Evolutionary conservation across 768 basidiomycete genomes (phyloP).

Genomic region (Tephrocybe sp.): DNA sequence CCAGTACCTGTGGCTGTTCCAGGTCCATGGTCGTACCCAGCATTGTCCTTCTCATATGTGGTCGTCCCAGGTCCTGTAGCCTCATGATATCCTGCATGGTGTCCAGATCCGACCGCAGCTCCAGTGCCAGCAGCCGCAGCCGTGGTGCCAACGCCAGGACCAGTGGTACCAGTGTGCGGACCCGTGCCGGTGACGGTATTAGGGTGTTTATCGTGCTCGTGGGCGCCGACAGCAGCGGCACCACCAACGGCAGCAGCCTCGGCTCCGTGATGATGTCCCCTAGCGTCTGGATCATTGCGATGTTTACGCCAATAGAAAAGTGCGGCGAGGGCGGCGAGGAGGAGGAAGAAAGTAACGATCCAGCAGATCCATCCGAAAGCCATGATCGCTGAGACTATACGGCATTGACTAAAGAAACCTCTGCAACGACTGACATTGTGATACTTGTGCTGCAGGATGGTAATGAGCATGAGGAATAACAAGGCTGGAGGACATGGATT

Average conservation of each 20-base stretch:
- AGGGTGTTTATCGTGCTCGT: neutral
- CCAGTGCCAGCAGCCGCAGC: neutral
- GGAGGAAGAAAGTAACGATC: constrained; percentile 46
- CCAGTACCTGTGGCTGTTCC: neutral
- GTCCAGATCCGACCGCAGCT: neutral
- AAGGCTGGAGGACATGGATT: neutral
- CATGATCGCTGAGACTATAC: constrained; percentile 59
- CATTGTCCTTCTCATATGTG: neutral
- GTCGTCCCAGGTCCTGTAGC: neutral
- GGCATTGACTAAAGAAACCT: constrained; percentile 45
- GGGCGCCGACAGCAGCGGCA: neutral
- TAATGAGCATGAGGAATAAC: constrained; percentile 21
- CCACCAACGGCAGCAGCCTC: constrained; percentile 7
- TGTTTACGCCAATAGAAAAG: constrained; percentile 7
- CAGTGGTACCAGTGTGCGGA: no score
- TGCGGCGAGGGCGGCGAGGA: constrained; percentile 36
- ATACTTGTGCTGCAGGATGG: constrained; percentile 48
- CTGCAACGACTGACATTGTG: constrained; percentile 58
- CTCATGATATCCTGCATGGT: neutral
- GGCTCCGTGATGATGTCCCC: neutral
- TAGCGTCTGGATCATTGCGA: neutral
- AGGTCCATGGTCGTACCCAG: neutral
- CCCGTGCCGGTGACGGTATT: neutral
- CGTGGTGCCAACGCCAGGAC: neutral
- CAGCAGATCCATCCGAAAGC: constrained; percentile 70